Percentiles rank a stretch among this genome's conserved stretches.
These are phyloP conservation scores for Globisporangium paroecandrum DNA, from an alignment of 352 stramenopile genomes.

Conservation along the genomic window DNA sequence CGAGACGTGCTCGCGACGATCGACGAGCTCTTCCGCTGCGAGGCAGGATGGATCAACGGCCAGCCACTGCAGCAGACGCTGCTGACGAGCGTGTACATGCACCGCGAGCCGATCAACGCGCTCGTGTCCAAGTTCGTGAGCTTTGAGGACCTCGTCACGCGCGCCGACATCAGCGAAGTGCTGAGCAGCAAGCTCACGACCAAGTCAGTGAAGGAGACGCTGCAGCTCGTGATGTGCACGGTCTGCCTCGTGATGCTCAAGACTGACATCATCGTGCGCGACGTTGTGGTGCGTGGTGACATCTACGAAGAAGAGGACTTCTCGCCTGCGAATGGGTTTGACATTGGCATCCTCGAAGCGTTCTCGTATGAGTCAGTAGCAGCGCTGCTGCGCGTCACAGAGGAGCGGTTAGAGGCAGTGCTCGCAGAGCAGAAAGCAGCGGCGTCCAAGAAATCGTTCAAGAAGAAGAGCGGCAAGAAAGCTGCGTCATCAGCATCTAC, in stretches of 20 bases:
- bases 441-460: constrained; percentile 43
- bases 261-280: constrained; percentile 73
- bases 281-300: constrained; percentile 87
- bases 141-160: constrained; percentile 20
- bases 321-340: constrained; percentile 62
- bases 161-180: constrained; percentile 27
- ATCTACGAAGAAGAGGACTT: constrained; percentile 98
- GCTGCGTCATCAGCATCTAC: not conserved
- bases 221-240: constrained; percentile 72
- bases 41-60: constrained; percentile 82
- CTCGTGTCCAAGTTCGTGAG: constrained; percentile 41
- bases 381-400: constrained; percentile 37
- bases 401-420: constrained; percentile 43
- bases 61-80: constrained; percentile 86
- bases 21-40: constrained; percentile 70
- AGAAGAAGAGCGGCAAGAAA: constrained; percentile 69
- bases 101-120: constrained; percentile 66
- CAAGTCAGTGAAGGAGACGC: constrained; percentile 39
- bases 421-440: constrained; percentile 37
- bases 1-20: constrained; percentile 72
- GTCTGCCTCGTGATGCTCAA: constrained; percentile 68
- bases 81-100: constrained; percentile 88
- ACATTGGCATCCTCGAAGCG: constrained; percentile 44
- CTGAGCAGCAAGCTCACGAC: constrained; percentile 28
- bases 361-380: constrained; percentile 37